Evolutionary conservation across 1,284 basidiomycete species (phyloP).

Genomic region (Sphaerobolus stellatus): DNA sequence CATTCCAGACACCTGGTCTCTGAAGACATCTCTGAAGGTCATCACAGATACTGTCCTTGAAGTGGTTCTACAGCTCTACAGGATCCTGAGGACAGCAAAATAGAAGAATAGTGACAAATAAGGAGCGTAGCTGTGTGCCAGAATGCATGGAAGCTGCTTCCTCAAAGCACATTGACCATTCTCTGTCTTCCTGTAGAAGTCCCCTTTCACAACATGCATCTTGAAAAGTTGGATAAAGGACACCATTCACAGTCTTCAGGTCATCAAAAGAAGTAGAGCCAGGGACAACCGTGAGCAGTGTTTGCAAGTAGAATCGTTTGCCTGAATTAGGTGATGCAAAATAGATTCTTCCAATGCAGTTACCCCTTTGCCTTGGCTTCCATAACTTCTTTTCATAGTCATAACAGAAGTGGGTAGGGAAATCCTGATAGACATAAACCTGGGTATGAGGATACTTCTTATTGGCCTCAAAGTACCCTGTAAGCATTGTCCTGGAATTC

Average conservation of each 20-base stretch:
- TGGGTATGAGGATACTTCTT: constrained; percentile 25
- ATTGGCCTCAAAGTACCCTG: constrained; percentile 45
- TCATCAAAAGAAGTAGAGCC: constrained; percentile 37
- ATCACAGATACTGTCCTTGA: constrained; percentile 39
- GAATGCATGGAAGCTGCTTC: constrained; percentile 44
- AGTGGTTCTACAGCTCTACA: constrained; percentile 36
- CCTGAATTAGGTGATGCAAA: constrained; percentile 33
- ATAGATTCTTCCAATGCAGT: constrained; percentile 39
- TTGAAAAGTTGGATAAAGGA: constrained; percentile 27
- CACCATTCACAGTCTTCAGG: constrained; percentile 29
- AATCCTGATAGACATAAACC: constrained; percentile 40
- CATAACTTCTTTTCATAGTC: constrained; percentile 20
- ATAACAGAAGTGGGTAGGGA: constrained; percentile 33
- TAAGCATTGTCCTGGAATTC: constrained; percentile 31
- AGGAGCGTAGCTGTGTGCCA: constrained; percentile 35
- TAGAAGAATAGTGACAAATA: constrained; percentile 42
- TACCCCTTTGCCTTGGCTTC: constrained; percentile 25
- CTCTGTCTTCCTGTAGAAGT: constrained; percentile 44
- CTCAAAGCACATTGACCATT: constrained; percentile 41
- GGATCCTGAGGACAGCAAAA: constrained; percentile 35
- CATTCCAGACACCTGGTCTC: constrained; percentile 13
- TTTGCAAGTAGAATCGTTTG: constrained; percentile 38
- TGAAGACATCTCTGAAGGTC: constrained; percentile 29
- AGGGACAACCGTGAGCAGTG: constrained; percentile 36
- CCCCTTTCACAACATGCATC: constrained; percentile 41